phyloP scores from a whole-genome alignment of 164 flowering plant species.

The Magnolia sinica region DNA sequence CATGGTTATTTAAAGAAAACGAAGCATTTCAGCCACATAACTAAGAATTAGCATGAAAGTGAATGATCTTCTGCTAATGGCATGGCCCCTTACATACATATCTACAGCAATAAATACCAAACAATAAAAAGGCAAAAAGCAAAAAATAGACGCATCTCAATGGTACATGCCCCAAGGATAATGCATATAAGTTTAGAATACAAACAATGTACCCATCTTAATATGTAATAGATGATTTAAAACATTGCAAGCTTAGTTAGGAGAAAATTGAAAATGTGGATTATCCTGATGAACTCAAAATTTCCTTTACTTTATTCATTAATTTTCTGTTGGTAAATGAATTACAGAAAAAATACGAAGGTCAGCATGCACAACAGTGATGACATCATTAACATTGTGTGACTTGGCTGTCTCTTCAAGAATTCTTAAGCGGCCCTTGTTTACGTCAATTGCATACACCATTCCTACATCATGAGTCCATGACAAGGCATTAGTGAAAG shows the following conservation, averaged over 20 bases:
- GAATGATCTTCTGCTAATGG: neutral
- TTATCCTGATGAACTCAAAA: neutral
- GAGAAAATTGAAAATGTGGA: neutral
- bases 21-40: neutral
- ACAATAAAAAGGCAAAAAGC: no score
- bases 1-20: neutral
- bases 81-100: no score
- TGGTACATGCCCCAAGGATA: no score
- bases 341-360: no score
- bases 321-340: neutral
- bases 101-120: no score
- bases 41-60: neutral
- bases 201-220: no score
- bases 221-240: no score
- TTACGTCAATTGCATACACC: constrained; percentile 76
- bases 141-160: no score
- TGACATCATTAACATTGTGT: constrained; percentile 55
- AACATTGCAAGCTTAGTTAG: no score
- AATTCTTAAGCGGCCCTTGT: constrained; percentile 78
- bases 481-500: constrained; percentile 4
- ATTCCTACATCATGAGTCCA: constrained; percentile 40
- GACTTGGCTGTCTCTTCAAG: constrained; percentile 73
- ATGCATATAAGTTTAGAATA: no score
- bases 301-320: neutral
- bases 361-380: constrained; percentile 58